A percentile compares a stretch with the other conserved stretches of the same genome.
Conservation (phyloP, 2,329 filamentous ascomycete genomes). For the Xylariaceae sp. region DNA sequence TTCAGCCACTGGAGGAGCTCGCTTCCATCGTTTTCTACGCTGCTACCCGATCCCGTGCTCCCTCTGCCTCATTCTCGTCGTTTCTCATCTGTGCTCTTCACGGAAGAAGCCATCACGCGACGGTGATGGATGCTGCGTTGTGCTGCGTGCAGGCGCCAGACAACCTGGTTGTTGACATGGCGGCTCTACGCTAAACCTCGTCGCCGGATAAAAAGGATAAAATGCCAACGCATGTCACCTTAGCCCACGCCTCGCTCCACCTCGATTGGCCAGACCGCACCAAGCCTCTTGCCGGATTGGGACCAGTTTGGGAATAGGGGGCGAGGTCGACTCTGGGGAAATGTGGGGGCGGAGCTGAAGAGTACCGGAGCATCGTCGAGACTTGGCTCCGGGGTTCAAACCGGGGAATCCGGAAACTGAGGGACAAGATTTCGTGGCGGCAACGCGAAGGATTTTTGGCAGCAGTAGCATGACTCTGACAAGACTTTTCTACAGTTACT, state of each 20-base stretch:
- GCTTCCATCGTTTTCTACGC: too few species aligned
- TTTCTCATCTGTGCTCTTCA: too few species aligned
- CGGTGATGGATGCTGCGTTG: too few species aligned
- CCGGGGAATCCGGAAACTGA: slow-evolving; percentile 8
- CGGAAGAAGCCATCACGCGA: too few species aligned
- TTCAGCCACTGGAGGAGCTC: too few species aligned
- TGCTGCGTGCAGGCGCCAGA: too few species aligned
- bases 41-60: too few species aligned
- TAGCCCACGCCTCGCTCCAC: neutral
- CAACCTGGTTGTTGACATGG: too few species aligned
- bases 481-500: too few species aligned
- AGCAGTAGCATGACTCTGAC: neutral
- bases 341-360: slow-evolving; percentile 7
- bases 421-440: neutral
- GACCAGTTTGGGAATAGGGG: neutral
- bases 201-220: slow-evolving; percentile 15
- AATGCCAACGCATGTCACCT: slow-evolving; percentile 5
- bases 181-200: slow-evolving; percentile 10
- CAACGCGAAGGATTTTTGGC: neutral
- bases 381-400: slow-evolving; percentile 7
- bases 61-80: too few species aligned
- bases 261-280: slow-evolving; percentile 8
- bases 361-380: slow-evolving; percentile 5
- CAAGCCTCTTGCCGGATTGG: slow-evolving; percentile 7
- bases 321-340: slow-evolving; percentile 3